phyloP scores from a whole-genome alignment of 257 asterid species.

The Haberlea rhodopensis region DNA sequence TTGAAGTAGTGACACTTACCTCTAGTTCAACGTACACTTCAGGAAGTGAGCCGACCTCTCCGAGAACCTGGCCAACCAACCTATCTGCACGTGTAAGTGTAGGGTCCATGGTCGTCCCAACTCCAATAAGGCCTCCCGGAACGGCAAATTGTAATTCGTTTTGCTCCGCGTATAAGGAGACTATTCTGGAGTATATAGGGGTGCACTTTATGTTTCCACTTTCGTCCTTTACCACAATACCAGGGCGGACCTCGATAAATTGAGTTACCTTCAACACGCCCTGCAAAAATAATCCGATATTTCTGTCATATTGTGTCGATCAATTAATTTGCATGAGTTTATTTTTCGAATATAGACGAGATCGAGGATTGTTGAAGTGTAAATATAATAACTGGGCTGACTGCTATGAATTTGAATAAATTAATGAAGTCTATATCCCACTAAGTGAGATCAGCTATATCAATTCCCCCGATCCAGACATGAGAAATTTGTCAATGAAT shows the following conservation, averaged over 20 bases:
- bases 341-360: neutral
- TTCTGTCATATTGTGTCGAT: neutral
- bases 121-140: slow-evolving; percentile 99
- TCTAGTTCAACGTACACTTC: slow-evolving; percentile 85
- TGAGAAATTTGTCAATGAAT: too few relatives aligned
- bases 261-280: slow-evolving; percentile 95
- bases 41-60: slow-evolving; percentile 97
- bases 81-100: slow-evolving; percentile 99
- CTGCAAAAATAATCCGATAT: slow-evolving; percentile 43
- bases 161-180: slow-evolving; percentile 89
- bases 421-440: too few relatives aligned
- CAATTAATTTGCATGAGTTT: slow-evolving; percentile 12
- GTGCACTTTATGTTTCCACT: slow-evolving; percentile 83
- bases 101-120: slow-evolving; percentile 98
- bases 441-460: too few relatives aligned
- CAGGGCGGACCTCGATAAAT: slow-evolving; percentile 91
- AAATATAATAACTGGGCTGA: neutral
- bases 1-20: slow-evolving; percentile 41
- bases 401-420: neutral
- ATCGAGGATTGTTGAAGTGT: too few relatives aligned
- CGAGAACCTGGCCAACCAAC: slow-evolving; percentile 98
- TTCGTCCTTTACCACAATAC: slow-evolving; percentile 92
- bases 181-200: slow-evolving; percentile 90
- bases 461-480: too few relatives aligned
- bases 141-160: slow-evolving; percentile 97